Percentiles rank a stretch among this genome's conserved stretches.
These are phyloP conservation scores for Penicillium psychrosexuale DNA, from an alignment of 2,329 filamentous ascomycete species.

Conservation along the genomic window DNA sequence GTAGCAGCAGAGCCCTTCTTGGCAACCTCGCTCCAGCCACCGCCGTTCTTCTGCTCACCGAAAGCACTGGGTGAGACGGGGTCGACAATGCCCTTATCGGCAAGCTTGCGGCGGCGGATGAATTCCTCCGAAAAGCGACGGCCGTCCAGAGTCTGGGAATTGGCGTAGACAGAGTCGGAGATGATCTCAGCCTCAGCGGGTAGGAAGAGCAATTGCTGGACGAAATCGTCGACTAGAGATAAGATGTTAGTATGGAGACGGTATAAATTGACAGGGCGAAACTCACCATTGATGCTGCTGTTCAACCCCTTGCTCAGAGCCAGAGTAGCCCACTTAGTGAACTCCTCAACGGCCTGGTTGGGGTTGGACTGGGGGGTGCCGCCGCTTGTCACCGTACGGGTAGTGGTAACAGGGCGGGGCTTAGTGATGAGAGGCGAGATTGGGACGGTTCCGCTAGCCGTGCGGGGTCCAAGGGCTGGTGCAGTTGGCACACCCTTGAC, in stretches of 20 bases:
- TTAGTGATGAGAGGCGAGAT: conserved; percentile 47
- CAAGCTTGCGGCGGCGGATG: conserved; percentile 84
- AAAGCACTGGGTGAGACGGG: conserved; percentile 56
- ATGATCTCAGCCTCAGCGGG: conserved; percentile 78
- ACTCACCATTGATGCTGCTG: conserved; percentile 63
- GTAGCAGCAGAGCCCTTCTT: conserved; percentile 68
- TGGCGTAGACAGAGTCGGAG: conserved; percentile 82
- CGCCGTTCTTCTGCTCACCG: conserved; percentile 50
- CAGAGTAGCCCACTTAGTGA: conserved; percentile 85
- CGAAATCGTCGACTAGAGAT: conserved; percentile 70
- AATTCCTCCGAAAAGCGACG: conserved; percentile 94
- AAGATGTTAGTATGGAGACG: conserved; percentile 32
- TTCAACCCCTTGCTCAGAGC: conserved; percentile 73
- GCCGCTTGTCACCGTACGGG: conserved; percentile 46
- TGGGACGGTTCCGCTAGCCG: conserved; percentile 45
- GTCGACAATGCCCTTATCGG: conserved; percentile 84
- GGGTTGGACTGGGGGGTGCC: conserved; percentile 45
- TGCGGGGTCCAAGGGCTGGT: conserved; percentile 45
- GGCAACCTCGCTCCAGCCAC: conserved; percentile 94
- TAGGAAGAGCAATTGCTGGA: conserved; percentile 69
- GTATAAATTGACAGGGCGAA: neutral
- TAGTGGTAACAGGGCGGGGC: conserved; percentile 55
- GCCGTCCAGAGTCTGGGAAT: conserved; percentile 84
- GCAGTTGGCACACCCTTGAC: conserved; percentile 65
- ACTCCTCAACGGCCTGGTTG: conserved; percentile 77